Percentiles rank a stretch among this genome's conserved stretches.
Conservation (phyloP, 2,329 filamentous ascomycete genomes). For the Pseudovirgaria hyperparasitica region DNA sequence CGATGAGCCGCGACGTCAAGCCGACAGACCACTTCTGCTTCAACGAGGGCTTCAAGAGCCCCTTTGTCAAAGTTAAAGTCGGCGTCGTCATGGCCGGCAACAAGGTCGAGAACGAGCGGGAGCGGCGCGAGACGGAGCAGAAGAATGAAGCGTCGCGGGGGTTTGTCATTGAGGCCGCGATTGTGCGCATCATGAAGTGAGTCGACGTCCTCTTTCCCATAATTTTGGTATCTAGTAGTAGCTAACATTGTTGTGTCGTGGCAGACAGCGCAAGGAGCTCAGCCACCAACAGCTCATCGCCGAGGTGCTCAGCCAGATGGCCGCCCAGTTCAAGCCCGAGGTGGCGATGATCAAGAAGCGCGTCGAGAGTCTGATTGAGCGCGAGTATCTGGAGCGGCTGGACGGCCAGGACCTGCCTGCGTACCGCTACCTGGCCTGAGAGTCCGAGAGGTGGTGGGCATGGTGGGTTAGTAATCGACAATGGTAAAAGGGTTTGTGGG, state of each 20-base stretch:
- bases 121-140: conserved; percentile 58
- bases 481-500: too few relatives aligned
- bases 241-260: conserved; percentile 11
- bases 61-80: conserved; percentile 78
- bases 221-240: conserved; percentile 15
- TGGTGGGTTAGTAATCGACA: too few relatives aligned
- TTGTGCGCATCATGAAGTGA: conserved; percentile 80
- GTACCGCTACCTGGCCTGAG: conserved; percentile 62
- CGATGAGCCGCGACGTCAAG: conserved; percentile 65
- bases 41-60: conserved; percentile 71
- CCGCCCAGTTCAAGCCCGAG: conserved; percentile 60
- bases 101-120: conserved; percentile 64
- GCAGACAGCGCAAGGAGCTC: conserved; percentile 60
- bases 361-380: conserved; percentile 64
- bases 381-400: conserved; percentile 66
- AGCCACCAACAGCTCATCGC: conserved; percentile 55
- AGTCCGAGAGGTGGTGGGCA: too few relatives aligned
- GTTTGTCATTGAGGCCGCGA: conserved; percentile 61
- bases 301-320: conserved; percentile 60
- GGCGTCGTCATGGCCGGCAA: conserved; percentile 69
- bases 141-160: conserved; percentile 61
- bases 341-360: conserved; percentile 66
- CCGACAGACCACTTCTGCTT: conserved; percentile 67
- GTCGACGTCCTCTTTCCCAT: conserved; percentile 19
- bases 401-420: conserved; percentile 50